Evolutionary conservation across 1,284 basidiomycete species (phyloP).

Genomic region (Xanthoconium separans): DNA sequence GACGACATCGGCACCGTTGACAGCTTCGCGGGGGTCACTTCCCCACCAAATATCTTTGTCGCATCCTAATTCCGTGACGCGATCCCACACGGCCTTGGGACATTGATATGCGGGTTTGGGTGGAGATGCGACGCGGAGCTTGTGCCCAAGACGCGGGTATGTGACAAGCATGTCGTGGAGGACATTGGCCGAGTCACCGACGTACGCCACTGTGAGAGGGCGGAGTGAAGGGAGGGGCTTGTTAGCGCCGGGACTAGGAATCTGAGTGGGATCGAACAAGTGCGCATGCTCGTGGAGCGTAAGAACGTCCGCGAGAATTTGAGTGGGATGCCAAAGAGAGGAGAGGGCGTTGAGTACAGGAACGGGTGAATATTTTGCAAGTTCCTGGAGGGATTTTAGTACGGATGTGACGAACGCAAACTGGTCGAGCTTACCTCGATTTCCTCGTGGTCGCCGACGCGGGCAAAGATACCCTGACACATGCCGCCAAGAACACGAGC

Average conservation of each 20-base stretch:
- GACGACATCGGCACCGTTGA: constrained; percentile 88
- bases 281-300: constrained; percentile 81
- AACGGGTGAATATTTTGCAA: constrained; percentile 86
- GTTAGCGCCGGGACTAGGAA: constrained; percentile 6
- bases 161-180: constrained; percentile 97
- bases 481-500: constrained; percentile 90
- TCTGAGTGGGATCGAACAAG: constrained; percentile 41
- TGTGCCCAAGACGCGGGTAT: constrained; percentile 89
- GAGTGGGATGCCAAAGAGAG: constrained; percentile 95
- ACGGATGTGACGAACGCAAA: neutral
- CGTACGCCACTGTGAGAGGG: constrained; percentile 85
- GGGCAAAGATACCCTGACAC: constrained; percentile 97
- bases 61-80: constrained; percentile 68
- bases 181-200: constrained; percentile 96
- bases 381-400: constrained; percentile 52
- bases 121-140: constrained; percentile 82
- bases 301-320: constrained; percentile 91
- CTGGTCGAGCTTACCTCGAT: constrained; percentile 67
- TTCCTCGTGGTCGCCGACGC: constrained; percentile 90
- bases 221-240: constrained; percentile 44
- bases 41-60: constrained; percentile 76
- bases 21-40: constrained; percentile 81
- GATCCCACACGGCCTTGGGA: constrained; percentile 78
- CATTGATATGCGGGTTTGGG: constrained; percentile 65
- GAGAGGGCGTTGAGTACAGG: constrained; percentile 97